Percentiles rank a stretch among this genome's conserved stretches.
phyloP scores from a whole-genome alignment of 2,329 filamentous ascomycete species.

The Xylariaceae sp. region DNA sequence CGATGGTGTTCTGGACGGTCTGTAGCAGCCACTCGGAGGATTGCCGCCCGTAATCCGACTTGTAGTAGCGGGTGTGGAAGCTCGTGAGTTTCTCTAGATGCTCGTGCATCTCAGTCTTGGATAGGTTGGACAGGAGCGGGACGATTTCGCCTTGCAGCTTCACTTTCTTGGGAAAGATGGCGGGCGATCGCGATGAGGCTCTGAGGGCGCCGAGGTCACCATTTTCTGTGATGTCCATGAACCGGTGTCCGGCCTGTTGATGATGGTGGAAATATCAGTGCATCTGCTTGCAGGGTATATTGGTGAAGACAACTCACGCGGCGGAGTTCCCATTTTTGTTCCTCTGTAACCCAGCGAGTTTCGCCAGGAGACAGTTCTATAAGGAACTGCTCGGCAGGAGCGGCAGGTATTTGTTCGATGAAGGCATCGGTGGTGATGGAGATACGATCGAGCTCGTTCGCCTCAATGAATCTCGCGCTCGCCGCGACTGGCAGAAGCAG shows the following conservation, averaged over 20 bases:
- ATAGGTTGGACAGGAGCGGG: constrained; percentile 63
- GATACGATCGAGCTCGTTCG: constrained; percentile 47
- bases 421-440: constrained; percentile 43
- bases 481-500: constrained; percentile 50
- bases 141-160: constrained; percentile 61
- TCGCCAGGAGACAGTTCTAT: constrained; percentile 83
- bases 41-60: constrained; percentile 71
- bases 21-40: constrained; percentile 83
- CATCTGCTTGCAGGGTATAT: too few species aligned
- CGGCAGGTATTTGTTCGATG: constrained; percentile 21
- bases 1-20: constrained; percentile 69
- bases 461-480: constrained; percentile 54
- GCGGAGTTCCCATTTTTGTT: constrained; percentile 89
- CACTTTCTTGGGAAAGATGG: constrained; percentile 66
- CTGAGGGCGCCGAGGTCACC: constrained; percentile 55
- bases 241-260: constrained; percentile 74
- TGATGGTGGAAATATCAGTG: constrained; percentile 15
- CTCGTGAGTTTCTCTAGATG: constrained; percentile 75
- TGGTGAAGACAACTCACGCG: constrained; percentile 49
- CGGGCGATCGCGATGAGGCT: constrained; percentile 35
- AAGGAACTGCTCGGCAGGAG: constrained; percentile 56
- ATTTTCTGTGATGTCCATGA: constrained; percentile 90
- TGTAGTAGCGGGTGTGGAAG: constrained; percentile 81
- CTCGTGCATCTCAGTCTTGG: constrained; percentile 70
- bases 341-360: constrained; percentile 83